Percentiles rank a stretch among this genome's conserved stretches.
These are phyloP conservation scores for Leptographium galeiforme DNA, from an alignment of 2,329 filamentous ascomycete species.

Conservation along the genomic window DNA sequence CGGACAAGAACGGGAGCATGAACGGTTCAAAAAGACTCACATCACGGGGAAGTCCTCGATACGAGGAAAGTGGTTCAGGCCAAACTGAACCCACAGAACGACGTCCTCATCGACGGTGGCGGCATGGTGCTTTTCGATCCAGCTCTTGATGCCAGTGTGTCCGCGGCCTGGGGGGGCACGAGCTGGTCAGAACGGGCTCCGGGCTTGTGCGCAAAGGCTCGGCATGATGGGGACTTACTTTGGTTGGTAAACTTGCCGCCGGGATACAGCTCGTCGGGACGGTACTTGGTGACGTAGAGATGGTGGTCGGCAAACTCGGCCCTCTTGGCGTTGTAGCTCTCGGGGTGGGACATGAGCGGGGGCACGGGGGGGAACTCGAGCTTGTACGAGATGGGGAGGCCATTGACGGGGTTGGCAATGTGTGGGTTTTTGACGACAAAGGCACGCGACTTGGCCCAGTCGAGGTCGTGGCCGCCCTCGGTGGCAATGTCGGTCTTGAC, in stretches of 20 bases:
- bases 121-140: conserved; percentile 18
- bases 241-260: conserved; percentile 30
- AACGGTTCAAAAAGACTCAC: conserved; percentile 13
- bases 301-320: conserved; percentile 28
- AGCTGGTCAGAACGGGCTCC: background rate
- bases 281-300: conserved; percentile 29
- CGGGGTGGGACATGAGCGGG: conserved; percentile 24
- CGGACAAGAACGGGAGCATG: no score
- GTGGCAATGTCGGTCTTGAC: conserved; percentile 27
- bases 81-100: conserved; percentile 43
- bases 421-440: conserved; percentile 35
- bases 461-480: conserved; percentile 28
- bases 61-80: conserved; percentile 50
- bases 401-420: conserved; percentile 25
- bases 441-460: conserved; percentile 32
- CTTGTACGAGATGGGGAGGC: conserved; percentile 30
- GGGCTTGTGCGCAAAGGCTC: background rate
- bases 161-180: conserved; percentile 18
- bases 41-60: conserved; percentile 58
- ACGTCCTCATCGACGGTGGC: conserved; percentile 5
- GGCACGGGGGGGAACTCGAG: conserved; percentile 30
- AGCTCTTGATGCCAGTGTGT: conserved; percentile 8
- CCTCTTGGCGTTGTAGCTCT: conserved; percentile 23
- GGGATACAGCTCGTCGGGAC: conserved; percentile 27
- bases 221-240: background rate